Base-by-base conservation (phyloP, 2,329 filamentous ascomycete species). In the Xylariaceae sp. region DNA sequence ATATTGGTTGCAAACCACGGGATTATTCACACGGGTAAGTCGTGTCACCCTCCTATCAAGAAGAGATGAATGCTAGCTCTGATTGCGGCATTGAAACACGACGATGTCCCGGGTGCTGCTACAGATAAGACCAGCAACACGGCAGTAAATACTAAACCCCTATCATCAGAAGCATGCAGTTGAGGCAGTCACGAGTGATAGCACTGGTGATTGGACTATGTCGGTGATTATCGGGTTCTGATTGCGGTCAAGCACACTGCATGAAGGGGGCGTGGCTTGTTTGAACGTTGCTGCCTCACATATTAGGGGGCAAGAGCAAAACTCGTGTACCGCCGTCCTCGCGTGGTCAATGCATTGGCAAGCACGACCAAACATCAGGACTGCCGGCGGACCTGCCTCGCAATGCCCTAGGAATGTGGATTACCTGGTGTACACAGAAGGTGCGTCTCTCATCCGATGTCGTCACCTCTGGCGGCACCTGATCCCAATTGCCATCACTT, bases 231-330 rank as follows among this genome's bases (percentile, higher is more conserved):
- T 23, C 15, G 4, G 13, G 41, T n/a, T 15, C n/a, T 55, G 59
- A 48, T 15, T 53, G 23, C 47, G 35, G 48, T 55, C 30, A 61
- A 52, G 59, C 51, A 60, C 49, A 30, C 17, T 18, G 45, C 10
- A 47, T 58, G 53, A n/a, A 44, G 51, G 4, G 30, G 50, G 18
- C 47, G 58, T 41, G 49, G 61, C 53, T 35, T 53, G 51, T 41
- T 47, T 53, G 51, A 39, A 39, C 41, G 51, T 11, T 41, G 6
- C 23, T 54, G 47, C 58, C 49, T 47, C 48, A 5, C 5, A 30
- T 30, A 30, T 30, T 30, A 30, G 23, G 23, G 23, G 23, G 23
- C 23, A 30, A 30, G 3, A 30, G 5, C 23, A 5, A 30, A 30
- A 30, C 6, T 4, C 23, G 23, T 4, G 23, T 30, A 5, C 23